phyloP scores from a whole-genome alignment of 306 rosid genomes.

The Cucurbita maxima region DNA sequence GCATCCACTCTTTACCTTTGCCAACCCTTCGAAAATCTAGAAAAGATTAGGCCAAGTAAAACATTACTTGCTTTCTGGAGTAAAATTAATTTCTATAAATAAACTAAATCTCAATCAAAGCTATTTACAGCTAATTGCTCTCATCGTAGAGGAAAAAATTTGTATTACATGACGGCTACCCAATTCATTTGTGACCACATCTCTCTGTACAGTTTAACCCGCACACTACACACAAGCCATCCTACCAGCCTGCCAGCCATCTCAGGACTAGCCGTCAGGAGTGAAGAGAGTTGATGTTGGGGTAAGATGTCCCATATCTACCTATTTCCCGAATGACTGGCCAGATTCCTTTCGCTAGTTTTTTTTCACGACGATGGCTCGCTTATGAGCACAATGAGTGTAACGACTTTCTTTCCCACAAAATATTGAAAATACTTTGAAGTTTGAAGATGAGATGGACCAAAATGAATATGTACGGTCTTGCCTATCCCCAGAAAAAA shows the following conservation, averaged over 20 bases:
- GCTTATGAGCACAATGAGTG: background rate
- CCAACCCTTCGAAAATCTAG: background rate
- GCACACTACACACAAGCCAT: background rate
- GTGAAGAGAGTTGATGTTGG: background rate
- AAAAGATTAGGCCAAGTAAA: background rate
- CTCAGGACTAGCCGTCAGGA: background rate
- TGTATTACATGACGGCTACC: constrained; percentile 4
- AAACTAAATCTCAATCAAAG: constrained; percentile 7
- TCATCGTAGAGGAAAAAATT: background rate
- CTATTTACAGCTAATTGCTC: constrained; percentile 9
- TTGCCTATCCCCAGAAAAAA: constrained; percentile 6
- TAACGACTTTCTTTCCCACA: constrained; percentile 1
- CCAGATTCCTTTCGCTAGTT: background rate
- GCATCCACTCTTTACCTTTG: background rate
- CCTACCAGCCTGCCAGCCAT: constrained; percentile 1
- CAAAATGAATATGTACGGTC: constrained; percentile 3
- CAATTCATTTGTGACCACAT: constrained; percentile 1
- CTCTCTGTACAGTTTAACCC: constrained; percentile 9
- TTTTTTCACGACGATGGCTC: background rate
- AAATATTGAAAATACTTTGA: background rate
- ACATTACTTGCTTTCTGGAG: constrained; percentile 5
- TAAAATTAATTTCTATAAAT: constrained; percentile 8
- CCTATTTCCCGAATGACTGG: background rate
- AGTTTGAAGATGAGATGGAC: constrained; percentile 8
- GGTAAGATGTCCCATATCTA: background rate